phyloP scores from a whole-genome alignment of 495 filamentous ascomycete species.

The Echria macrotheca region DNA sequence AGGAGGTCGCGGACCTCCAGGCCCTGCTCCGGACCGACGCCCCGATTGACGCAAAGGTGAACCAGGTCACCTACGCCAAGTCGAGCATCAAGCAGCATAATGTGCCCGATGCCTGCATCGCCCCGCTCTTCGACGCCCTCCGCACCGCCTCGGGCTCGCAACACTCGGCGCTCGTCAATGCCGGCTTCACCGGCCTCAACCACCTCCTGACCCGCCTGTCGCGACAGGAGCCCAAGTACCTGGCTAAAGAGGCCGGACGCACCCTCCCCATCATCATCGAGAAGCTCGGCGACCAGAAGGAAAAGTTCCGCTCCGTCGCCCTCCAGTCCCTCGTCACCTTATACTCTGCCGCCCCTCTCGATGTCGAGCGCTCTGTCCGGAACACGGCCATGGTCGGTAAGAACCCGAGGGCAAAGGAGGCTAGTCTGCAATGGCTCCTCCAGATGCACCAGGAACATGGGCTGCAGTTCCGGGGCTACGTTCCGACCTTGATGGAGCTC shows the following conservation, averaged over 20 bases:
- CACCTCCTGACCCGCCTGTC: constrained; percentile 78
- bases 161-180: constrained; percentile 60
- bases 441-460: constrained; percentile 75
- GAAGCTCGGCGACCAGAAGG: constrained; percentile 82
- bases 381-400: constrained; percentile 72
- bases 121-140: constrained; percentile 68
- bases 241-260: constrained; percentile 58
- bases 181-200: constrained; percentile 77
- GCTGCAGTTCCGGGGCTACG: constrained; percentile 75
- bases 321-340: constrained; percentile 68
- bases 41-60: constrained; percentile 64
- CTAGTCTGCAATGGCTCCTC: constrained; percentile 76
- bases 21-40: constrained; percentile 63
- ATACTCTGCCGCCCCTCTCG: constrained; percentile 57
- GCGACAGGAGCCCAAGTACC: constrained; percentile 69
- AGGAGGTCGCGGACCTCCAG: constrained; percentile 60
- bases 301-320: constrained; percentile 67
- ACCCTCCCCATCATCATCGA: constrained; percentile 72
- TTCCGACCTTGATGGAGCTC: constrained; percentile 73
- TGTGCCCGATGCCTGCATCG: constrained; percentile 68
- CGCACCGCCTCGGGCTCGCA: constrained; percentile 63
- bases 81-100: constrained; percentile 84
- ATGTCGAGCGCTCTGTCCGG: constrained; percentile 75
- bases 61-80: constrained; percentile 66
- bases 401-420: constrained; percentile 76